Evolutionary conservation across 805 yeast species (phyloP).

Genomic region (Ogataea pilisensis): DNA sequence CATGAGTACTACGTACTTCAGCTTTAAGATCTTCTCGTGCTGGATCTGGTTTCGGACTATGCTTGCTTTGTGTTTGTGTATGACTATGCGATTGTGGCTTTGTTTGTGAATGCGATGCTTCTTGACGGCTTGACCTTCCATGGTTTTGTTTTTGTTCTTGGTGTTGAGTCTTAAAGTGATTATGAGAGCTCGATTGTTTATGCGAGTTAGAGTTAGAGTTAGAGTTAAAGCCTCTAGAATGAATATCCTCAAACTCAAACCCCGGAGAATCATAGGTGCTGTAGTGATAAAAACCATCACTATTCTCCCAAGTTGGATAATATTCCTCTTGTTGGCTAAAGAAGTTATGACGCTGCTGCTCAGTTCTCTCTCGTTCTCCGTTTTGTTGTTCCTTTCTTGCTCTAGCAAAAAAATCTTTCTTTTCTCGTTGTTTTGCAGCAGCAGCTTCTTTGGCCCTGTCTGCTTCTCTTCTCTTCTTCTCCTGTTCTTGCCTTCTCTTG

Average conservation of each 20-base stretch:
- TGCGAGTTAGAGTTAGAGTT: neutral
- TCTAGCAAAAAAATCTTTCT: conserved; percentile 1
- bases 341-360: neutral
- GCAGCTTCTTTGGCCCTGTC: neutral
- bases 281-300: conserved; percentile 10
- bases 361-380: conserved; percentile 1
- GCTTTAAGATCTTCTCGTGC: conserved; percentile 15
- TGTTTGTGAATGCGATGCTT: no score
- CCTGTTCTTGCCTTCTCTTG: conserved; percentile 13
- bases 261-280: conserved; percentile 6
- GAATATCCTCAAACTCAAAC: no score
- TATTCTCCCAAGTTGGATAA: conserved; percentile 5
- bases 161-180: neutral
- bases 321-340: neutral
- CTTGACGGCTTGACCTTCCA: no score
- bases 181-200: neutral
- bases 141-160: neutral
- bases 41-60: conserved; percentile 4
- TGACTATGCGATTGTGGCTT: no score
- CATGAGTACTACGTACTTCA: conserved; percentile 19
- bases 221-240: no score
- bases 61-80: no score
- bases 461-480: conserved; percentile 12
- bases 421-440: conserved; percentile 3
- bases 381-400: conserved; percentile 4